phyloP scores from a whole-genome alignment of 164 flowering plant genomes.

The Vitis rotundifolia region DNA sequence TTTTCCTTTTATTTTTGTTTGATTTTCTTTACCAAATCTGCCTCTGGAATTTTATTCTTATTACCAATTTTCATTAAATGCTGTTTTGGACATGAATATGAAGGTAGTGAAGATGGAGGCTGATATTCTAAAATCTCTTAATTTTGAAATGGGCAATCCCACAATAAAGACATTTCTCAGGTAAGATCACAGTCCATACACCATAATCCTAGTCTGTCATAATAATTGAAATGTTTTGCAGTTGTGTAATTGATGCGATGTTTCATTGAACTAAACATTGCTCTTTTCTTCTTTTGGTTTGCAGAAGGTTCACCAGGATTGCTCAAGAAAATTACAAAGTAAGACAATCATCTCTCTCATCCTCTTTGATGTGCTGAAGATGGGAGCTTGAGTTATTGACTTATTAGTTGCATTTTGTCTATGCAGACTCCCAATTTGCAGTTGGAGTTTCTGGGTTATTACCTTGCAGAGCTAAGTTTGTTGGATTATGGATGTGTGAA shows the following conservation, averaged over 20 bases:
- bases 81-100: constrained; percentile 3
- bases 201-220: background rate
- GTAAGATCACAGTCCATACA: constrained; percentile 4
- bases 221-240: background rate
- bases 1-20: background rate
- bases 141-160: constrained; percentile 44
- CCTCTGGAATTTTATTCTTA: background rate
- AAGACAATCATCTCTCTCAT: constrained; percentile 15
- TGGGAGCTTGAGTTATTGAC: background rate
- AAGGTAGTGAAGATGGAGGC: constrained; percentile 52
- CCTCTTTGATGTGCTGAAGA: background rate
- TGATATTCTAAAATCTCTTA: constrained; percentile 33
- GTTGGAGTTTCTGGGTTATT: constrained; percentile 72
- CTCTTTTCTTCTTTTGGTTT: constrained; percentile 9
- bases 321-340: constrained; percentile 58
- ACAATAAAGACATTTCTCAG: constrained; percentile 37
- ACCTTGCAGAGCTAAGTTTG: constrained; percentile 80
- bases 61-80: background rate
- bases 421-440: constrained; percentile 56
- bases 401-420: background rate
- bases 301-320: constrained; percentile 57
- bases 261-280: constrained; percentile 9
- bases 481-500: constrained; percentile 63
- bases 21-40: background rate
- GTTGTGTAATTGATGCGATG: background rate